Conservation (phyloP, 371 early-diverging fungal genomes). For the Rhizopus arrhizus region DNA sequence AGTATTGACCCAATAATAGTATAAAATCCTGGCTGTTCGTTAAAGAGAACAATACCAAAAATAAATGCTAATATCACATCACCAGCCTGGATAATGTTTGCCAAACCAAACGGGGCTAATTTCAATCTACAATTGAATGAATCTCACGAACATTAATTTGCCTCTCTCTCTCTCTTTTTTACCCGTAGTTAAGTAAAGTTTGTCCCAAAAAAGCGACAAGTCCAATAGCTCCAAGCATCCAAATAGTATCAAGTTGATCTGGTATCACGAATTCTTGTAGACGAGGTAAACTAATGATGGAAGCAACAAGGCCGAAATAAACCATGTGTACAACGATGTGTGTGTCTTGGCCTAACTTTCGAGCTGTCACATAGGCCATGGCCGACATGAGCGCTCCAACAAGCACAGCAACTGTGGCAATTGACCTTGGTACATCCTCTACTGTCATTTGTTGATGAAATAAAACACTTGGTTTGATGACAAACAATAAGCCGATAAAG, state of each 20-base stretch:
- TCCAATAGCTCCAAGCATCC: constrained; percentile 52
- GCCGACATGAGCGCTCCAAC: constrained; percentile 62
- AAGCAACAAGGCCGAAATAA: constrained; percentile 71
- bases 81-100: constrained; percentile 67
- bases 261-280: constrained; percentile 18
- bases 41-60: constrained; percentile 68
- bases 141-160: too few relatives aligned
- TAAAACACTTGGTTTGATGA: constrained; percentile 64
- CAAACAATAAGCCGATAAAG: constrained; percentile 65
- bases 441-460: constrained; percentile 33
- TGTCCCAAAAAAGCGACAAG: constrained; percentile 72
- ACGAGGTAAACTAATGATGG: constrained; percentile 24
- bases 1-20: constrained; percentile 61
- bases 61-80: constrained; percentile 80
- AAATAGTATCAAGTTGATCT: constrained; percentile 9
- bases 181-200: constrained; percentile 68
- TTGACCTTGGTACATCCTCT: constrained; percentile 12
- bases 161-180: constrained; percentile 14
- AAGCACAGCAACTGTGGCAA: constrained; percentile 51
- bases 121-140: constrained; percentile 50
- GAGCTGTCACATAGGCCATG: constrained; percentile 70
- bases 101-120: constrained; percentile 69
- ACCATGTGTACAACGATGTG: constrained; percentile 75
- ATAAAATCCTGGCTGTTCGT: constrained; percentile 60
- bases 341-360: constrained; percentile 63